phyloP scores from a whole-genome alignment of 2,329 filamentous ascomycete species.

The Colletotrichum zoysiae region DNA sequence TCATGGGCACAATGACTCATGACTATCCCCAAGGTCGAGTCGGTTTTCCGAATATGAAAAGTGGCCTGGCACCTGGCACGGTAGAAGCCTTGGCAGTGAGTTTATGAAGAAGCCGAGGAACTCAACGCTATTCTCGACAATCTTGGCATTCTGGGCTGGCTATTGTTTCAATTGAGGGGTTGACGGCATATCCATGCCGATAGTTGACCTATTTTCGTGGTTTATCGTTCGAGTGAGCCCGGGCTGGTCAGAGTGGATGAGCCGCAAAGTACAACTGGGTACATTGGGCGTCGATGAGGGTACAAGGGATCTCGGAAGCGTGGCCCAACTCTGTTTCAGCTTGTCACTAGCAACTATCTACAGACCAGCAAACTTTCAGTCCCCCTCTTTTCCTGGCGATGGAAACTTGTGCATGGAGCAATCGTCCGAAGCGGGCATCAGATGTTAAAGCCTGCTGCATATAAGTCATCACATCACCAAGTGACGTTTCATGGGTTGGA shows the following conservation, averaged over 20 bases:
- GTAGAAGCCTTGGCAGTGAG: conserved; percentile 6
- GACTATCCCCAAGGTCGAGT: neutral
- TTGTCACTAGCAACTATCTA: neutral
- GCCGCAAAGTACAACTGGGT: neutral
- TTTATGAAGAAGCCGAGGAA: conserved; percentile 9
- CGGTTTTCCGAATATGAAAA: neutral
- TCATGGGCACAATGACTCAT: neutral
- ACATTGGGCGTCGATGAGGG: neutral
- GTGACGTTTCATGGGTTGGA: too few species aligned
- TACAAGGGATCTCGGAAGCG: neutral
- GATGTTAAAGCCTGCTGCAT: neutral
- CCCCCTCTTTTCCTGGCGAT: neutral
- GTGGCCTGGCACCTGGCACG: neutral
- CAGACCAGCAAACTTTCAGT: neutral
- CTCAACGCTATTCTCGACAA: neutral
- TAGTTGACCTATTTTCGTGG: neutral
- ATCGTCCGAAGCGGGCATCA: neutral
- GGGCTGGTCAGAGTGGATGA: neutral
- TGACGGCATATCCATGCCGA: neutral
- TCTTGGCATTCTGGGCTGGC: neutral
- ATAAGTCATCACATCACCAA: neutral
- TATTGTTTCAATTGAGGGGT: neutral
- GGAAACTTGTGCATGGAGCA: neutral
- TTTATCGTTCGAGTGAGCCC: neutral
- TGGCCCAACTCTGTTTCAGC: neutral